Evolutionary conservation across 805 yeast genomes (phyloP).

Genomic region (Metschnikowia reukaufii): DNA sequence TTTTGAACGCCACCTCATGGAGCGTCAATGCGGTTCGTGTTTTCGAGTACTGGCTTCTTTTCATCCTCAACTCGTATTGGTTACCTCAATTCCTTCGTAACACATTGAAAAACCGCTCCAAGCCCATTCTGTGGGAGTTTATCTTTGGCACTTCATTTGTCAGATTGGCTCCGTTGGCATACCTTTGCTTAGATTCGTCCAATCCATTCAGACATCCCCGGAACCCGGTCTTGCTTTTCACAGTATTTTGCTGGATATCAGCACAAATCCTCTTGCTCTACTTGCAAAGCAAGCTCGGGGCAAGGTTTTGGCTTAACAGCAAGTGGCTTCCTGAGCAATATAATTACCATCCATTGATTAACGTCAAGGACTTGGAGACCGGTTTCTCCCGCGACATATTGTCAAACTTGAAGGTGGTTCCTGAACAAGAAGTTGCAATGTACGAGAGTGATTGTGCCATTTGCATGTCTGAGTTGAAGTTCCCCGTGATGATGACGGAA

Average conservation of each 20-base stretch:
- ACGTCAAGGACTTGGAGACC: constrained; percentile 58
- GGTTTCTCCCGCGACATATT: constrained; percentile 53
- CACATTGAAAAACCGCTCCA: constrained; percentile 64
- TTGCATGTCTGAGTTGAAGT: constrained; percentile 56
- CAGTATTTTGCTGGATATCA: constrained; percentile 54
- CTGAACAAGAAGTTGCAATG: constrained; percentile 28
- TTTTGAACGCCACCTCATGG: constrained; percentile 61
- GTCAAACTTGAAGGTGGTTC: constrained; percentile 32
- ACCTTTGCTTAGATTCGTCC: constrained; percentile 50
- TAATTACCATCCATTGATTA: constrained; percentile 73
- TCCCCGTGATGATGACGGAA: constrained; percentile 15
- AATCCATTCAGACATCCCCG: constrained; percentile 74
- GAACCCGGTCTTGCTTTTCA: constrained; percentile 50
- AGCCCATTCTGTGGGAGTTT: constrained; percentile 69
- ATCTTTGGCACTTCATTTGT: constrained; percentile 65
- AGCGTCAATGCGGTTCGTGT: constrained; percentile 51
- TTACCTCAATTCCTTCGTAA: constrained; percentile 85
- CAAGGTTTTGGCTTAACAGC: constrained; percentile 81
- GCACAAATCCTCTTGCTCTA: constrained; percentile 59
- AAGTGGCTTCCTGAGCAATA: constrained; percentile 76
- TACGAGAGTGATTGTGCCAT: constrained; percentile 79
- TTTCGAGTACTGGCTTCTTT: constrained; percentile 57
- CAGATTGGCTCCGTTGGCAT: constrained; percentile 63
- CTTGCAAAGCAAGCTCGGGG: constrained; percentile 68
- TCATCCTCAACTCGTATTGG: constrained; percentile 73